phyloP scores from a whole-genome alignment of 305 asterid species.

The Stenogyne calaminthoides region DNA sequence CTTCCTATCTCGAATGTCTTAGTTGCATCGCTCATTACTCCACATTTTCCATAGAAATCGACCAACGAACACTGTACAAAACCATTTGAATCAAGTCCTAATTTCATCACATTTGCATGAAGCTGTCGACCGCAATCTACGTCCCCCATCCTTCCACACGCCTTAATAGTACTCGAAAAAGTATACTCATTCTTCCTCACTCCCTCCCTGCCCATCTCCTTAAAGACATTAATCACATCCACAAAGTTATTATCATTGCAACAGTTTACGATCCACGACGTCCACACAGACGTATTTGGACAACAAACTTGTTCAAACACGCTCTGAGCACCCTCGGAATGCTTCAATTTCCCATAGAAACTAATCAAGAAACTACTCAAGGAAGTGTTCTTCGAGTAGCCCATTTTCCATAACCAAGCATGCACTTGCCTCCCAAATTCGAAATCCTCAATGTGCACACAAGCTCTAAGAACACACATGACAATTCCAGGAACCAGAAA shows the following conservation, averaged over 20 bases:
- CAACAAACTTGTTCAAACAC: constrained; percentile 43
- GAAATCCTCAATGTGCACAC: constrained; percentile 42
- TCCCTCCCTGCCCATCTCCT: constrained; percentile 61
- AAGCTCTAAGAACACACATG: constrained; percentile 62
- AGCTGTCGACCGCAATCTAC: constrained; percentile 56
- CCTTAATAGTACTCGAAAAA: constrained; percentile 65
- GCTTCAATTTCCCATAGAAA: constrained; percentile 61
- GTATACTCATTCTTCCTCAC: constrained; percentile 61
- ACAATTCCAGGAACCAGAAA: constrained; percentile 55
- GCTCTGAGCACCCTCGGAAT: constrained; percentile 41
- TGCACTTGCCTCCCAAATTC: constrained; percentile 72
- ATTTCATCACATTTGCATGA: constrained; percentile 57
- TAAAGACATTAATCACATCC: constrained; percentile 46
- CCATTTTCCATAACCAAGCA: constrained; percentile 67
- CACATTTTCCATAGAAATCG: constrained; percentile 62
- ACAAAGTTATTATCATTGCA: constrained; percentile 44
- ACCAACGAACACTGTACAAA: constrained; percentile 67
- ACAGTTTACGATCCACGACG: constrained; percentile 53
- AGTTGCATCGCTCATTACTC: constrained; percentile 47
- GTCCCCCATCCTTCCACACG: constrained; percentile 57
- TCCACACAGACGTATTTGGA: constrained; percentile 64
- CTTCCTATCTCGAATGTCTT: constrained; percentile 40
- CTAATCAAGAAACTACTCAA: constrained; percentile 65
- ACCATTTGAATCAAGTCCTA: constrained; percentile 57
- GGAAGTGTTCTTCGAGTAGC: constrained; percentile 39